Base-by-base conservation (phyloP, 768 basidiomycete species). In the Lactarius vividus region DNA sequence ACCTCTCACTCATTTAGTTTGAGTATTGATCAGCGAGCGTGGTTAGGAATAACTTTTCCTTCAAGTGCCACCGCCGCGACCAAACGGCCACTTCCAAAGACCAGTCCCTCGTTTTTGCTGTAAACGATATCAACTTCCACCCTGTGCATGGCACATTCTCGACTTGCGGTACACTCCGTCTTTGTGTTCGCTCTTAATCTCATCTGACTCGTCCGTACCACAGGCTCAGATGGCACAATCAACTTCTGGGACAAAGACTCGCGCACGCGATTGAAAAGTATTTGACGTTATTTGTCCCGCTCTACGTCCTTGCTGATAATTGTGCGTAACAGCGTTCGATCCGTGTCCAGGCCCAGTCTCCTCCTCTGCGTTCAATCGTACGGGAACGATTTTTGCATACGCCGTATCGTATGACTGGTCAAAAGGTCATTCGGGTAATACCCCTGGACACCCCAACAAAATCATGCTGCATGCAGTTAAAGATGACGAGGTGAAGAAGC, bases 181-280 rank as follows among this genome's bases (percentile, higher is more conserved):
- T 10, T 35, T 10, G 3, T 5, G 3, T 28, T 18, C 18, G 23
- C 20, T 23, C 16, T 31, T 23, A 28, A 13, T 13, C n/a, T 11
- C 23, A 16, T 37, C 42, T 18, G 56, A 65, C 28, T 10, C 59
- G 16, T 33, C 15, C 28, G 9, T 13, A 20, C 57, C 8, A 3
- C 58, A 90, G 89, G 90, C 11, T 83, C 89, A 52, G 93, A 95
- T 70, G 93, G 93, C 23, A 89, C 89, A 3, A 88, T 95, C 74
- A 90, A 93, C 82, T 92, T 91, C 76, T 96, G 94, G 94, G 94
- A 97, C 77, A 95, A 94, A 77, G 91, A 96, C 71, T 88, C 91
- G 9, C 88, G 94, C 64, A 94, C 91, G 8, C 88, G 96, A 46
- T 83, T 98, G 79, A 97, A 96, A 79, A 87, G 94, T 95, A 70